These are phyloP conservation scores for Botrytis byssoidea DNA, from an alignment of 2,329 filamentous ascomycete species.

Conservation along the genomic window DNA sequence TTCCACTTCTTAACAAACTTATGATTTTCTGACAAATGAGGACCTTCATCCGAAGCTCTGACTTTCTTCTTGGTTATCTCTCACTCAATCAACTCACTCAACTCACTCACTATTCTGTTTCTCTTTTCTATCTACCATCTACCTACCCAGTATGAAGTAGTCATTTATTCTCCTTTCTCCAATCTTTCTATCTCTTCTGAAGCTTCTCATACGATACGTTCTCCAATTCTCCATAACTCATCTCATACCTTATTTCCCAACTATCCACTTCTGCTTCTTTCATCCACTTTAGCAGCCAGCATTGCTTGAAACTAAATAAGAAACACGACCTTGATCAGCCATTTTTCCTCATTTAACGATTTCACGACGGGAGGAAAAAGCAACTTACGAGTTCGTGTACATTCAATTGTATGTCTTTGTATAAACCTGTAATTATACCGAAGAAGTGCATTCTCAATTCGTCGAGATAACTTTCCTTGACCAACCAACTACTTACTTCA, in stretches of 20 bases:
- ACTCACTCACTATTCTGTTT: background rate
- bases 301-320: background rate
- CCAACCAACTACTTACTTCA: constrained; percentile 3
- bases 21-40: constrained; percentile 13
- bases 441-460: constrained; percentile 6
- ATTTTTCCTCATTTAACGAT: constrained; percentile 23
- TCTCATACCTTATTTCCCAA: background rate
- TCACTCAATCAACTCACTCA: background rate
- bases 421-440: constrained; percentile 29
- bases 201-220: background rate
- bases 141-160: background rate
- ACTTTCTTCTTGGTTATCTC: constrained; percentile 6
- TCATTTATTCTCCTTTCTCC: background rate
- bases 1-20: background rate
- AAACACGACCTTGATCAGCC: background rate
- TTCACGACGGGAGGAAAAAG: constrained; percentile 28
- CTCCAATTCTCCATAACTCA: background rate
- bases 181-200: background rate
- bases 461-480: constrained; percentile 13
- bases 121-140: background rate
- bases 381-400: constrained; percentile 27
- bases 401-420: constrained; percentile 30
- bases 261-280: background rate
- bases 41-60: constrained; percentile 13
- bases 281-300: background rate